Base-by-base conservation (phyloP, 495 filamentous ascomycete species). In the Penicillium paxilli region DNA sequence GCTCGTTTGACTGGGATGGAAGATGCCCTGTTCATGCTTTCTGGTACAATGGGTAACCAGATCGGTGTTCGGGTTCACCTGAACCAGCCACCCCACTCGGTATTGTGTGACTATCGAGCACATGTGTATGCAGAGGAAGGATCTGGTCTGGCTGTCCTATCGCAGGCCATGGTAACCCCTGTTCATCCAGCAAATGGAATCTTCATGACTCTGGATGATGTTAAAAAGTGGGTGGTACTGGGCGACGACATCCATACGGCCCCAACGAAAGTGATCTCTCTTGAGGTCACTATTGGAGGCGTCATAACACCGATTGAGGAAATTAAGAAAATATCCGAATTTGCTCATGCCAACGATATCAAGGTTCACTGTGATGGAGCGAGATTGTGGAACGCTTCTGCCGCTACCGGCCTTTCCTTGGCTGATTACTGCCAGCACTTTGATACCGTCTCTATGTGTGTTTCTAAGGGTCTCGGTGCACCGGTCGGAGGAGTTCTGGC, bases 21-120 rank as follows among this genome's bases (percentile, higher is more conserved):
- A 54, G 83, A 83, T 17, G 84, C 80, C 0, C 75, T 92, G 0
- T 86, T 93, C 54, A 88, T 91, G 30, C 73, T 91, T 17, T 89
- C 85, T 1, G 90, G 91, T 5, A 94, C 90, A 8, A 92, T 92
- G 87, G 90, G 87, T 28, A 94, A 94, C 71, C 88, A 92, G 58
- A 71, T 94, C 50, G 83, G 81, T 12, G 61, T 94, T 16, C 81
- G 88, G 6, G 72, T 87, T 1, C 79, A 88, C 50, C 78, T 94
- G 23, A 77, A 69, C 0, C 85, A 86, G 48, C 88, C 89, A 3
- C 89, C 89, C 0, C 82, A 92, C 66, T 78, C 80, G 11, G 78
- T 94, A 3, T 71, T 94, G 22, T 84, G 82, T 54, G 88, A 92
- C 60, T 67, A 79, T 52, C 77, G 86, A 7, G 75, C 79, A 0